Base-by-base conservation (phyloP, 495 filamentous ascomycete species). In the Parachaetomium inaequale region DNA sequence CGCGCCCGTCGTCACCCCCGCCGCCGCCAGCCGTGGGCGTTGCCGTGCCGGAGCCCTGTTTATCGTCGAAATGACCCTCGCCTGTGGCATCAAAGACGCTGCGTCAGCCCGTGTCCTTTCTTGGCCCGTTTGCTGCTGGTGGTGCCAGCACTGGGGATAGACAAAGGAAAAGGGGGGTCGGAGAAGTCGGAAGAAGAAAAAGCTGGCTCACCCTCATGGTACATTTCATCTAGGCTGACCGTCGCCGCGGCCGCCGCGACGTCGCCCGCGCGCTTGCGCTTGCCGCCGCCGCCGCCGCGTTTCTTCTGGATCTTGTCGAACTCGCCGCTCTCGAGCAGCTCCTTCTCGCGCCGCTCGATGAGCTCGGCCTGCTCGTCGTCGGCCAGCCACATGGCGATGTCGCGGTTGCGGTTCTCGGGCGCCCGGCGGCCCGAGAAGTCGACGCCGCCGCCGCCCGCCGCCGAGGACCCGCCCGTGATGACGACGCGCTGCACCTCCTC, bases 401-500 rank as follows among this genome's bases (percentile, higher is more conserved):
- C 93, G 77, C 95, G 95, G 63, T 92, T 94, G 38, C 91, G 85
- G 74, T 93, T 96, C 74, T 96, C 92, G 6, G 78, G 68, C 53
- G 91, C 85, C 64, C 87, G 85, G 63, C 92, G 86, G 19, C 91
- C 93, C 72, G 93, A 96, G 80, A 97, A 97, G 76, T 97, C 93
- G 45, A 96, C 93, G 60, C 72, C 69, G 51, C 58, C 87, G 51
- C 58, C 87, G 31, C 58, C 67, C 34, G 54, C 87, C 82, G 63
- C 68, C 56, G 72, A 73, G 45, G 88, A 85, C 43, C 87, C 89
- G 43, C 92, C 92, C 61, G 91, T 91, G 68, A 99, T 99, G 74
- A 99, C 94, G 32, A 99, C 94, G 29, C 94, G 89, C 75, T 99
- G 94, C 65, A 99, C 94, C 73, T 99, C 94, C 77, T 99, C 95